phyloP scores from a whole-genome alignment of 163 green algal genomes.

The Chlorella variabilis region DNA sequence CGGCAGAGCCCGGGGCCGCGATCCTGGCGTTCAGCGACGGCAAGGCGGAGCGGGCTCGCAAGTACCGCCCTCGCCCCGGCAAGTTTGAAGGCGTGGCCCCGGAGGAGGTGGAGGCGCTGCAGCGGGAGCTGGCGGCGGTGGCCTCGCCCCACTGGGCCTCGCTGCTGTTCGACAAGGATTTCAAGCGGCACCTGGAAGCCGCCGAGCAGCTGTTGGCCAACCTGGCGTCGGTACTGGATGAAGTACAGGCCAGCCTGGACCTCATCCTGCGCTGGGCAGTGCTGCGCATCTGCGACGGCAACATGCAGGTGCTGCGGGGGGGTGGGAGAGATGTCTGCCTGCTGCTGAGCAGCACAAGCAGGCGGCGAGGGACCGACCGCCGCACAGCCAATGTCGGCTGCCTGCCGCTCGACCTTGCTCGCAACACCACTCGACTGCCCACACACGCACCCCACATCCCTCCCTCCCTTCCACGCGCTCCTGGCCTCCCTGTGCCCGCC shows the following conservation, averaged over 20 bases:
- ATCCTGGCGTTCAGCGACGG: constrained; percentile 69
- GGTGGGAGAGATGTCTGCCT: not conserved
- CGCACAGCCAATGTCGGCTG: too few relatives aligned
- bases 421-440: too few relatives aligned
- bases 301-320: constrained; percentile 65
- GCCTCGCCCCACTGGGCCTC: constrained; percentile 51
- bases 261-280: constrained; percentile 82
- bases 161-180: constrained; percentile 75
- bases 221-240: constrained; percentile 48
- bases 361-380: too few relatives aligned
- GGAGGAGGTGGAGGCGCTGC: constrained; percentile 75
- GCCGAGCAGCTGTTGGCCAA: constrained; percentile 51
- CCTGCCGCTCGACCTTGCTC: too few relatives aligned
- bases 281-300: constrained; percentile 83
- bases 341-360: not conserved
- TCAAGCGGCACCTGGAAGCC: constrained; percentile 85
- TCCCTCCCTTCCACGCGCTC: too few relatives aligned
- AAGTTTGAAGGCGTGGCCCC: constrained; percentile 53
- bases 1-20: constrained; percentile 10
- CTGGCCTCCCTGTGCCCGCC: not conserved
- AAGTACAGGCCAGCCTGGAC: constrained; percentile 70
- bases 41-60: constrained; percentile 77
- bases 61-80: constrained; percentile 44
- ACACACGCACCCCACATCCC: too few relatives aligned
- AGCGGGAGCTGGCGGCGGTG: constrained; percentile 70